A percentile compares a stretch with the other conserved stretches of the same genome.
Evolutionary conservation across 768 basidiomycete species (phyloP).

Genomic region (Podaxis sp.): DNA sequence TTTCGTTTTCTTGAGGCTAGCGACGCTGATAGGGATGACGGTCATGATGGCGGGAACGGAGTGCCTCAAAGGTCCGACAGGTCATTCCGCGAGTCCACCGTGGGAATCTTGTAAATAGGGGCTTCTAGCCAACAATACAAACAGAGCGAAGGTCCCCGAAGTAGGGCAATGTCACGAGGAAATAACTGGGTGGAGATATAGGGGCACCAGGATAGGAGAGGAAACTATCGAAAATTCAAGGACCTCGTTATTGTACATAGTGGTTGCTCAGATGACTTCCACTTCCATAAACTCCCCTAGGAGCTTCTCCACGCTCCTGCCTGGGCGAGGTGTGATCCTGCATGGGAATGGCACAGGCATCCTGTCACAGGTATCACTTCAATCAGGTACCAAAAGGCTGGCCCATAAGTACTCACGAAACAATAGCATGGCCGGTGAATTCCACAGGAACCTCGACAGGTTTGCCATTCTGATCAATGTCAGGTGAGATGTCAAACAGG

Average conservation of each 20-base stretch:
- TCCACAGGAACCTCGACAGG: not conserved
- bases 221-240: not conserved
- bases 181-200: not conserved
- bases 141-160: not conserved
- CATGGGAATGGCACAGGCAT: not conserved
- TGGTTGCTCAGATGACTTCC: not conserved
- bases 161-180: not conserved
- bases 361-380: not conserved
- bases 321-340: not conserved
- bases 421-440: not conserved
- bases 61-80: not conserved
- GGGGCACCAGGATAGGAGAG: not conserved
- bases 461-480: not conserved
- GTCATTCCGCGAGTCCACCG: not conserved
- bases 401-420: not conserved
- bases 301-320: not conserved
- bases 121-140: not conserved
- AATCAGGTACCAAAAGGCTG: not conserved
- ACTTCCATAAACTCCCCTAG: not conserved
- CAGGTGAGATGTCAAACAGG: constrained; percentile 1
- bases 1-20: constrained; percentile 64
- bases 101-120: not conserved
- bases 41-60: constrained; percentile 12
- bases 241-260: not conserved
- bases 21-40: constrained; percentile 17